phyloP scores from a whole-genome alignment of 768 basidiomycete genomes.

The Tulasnella sp. region DNA sequence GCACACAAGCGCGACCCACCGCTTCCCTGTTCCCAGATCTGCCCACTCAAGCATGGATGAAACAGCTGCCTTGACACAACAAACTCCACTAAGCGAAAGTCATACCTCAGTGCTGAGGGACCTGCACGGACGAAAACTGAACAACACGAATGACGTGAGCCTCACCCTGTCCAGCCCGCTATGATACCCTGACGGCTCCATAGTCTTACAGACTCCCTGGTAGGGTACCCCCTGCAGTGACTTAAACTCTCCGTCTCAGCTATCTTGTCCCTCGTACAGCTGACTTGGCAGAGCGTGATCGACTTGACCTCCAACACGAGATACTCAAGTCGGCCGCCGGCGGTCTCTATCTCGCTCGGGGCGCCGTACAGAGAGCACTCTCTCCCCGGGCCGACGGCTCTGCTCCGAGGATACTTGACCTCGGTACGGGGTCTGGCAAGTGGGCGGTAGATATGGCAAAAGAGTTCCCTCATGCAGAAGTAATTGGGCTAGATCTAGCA shows the following conservation, averaged over 20 bases:
- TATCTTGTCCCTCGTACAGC: background rate
- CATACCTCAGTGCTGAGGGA: conserved; percentile 2
- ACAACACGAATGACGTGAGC: conserved; percentile 22
- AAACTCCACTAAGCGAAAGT: background rate
- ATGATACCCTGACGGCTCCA: background rate
- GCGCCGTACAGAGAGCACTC: conserved; percentile 4
- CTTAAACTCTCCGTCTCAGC: background rate
- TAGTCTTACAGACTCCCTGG: background rate
- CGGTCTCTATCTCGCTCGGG: conserved; percentile 6
- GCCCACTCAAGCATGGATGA: background rate
- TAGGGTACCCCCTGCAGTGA: background rate
- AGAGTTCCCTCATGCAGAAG: conserved; percentile 18
- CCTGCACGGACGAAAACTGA: conserved; percentile 13
- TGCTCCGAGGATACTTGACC: conserved; percentile 8
- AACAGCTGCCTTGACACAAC: background rate
- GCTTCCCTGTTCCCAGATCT: background rate
- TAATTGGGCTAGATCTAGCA: background rate
- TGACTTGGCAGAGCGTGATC: conserved; percentile 14
- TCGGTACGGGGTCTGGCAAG: conserved; percentile 17
- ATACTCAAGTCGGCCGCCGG: conserved; percentile 19
- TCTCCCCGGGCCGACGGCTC: conserved; percentile 1
- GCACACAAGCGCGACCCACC: no score
- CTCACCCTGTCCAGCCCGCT: no score
- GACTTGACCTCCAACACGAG: conserved; percentile 17
- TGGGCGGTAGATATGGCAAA: conserved; percentile 20